Percentiles rank a stretch among this genome's conserved stretches.
Conservation (phyloP, 768 basidiomycete genomes). For the Goffeauzyma gilvescens region DNA sequence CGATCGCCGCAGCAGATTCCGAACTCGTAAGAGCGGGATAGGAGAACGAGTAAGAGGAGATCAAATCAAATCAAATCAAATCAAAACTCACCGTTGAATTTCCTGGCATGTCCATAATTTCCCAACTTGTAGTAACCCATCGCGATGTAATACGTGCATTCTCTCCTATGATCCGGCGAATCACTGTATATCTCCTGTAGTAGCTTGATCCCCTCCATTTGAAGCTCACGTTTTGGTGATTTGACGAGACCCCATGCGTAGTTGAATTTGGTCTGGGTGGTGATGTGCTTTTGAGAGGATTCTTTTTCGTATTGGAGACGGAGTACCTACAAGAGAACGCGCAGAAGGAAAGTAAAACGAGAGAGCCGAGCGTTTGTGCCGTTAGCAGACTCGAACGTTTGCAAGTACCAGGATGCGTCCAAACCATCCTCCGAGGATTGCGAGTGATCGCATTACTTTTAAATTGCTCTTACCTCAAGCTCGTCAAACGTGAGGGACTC, state of each 20-base stretch:
- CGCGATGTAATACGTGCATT: constrained; percentile 91
- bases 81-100: constrained; percentile 66
- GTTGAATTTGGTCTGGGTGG: constrained; percentile 92
- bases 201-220: constrained; percentile 76
- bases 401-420: too few species aligned
- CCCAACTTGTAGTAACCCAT: constrained; percentile 92
- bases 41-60: background rate
- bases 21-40: too few species aligned
- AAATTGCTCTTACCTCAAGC: constrained; percentile 47
- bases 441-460: too few species aligned
- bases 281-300: constrained; percentile 58
- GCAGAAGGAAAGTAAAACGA: too few species aligned
- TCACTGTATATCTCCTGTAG: constrained; percentile 78
- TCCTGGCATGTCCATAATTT: constrained; percentile 77
- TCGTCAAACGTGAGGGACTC: constrained; percentile 75
- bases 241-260: constrained; percentile 69
- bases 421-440: too few species aligned
- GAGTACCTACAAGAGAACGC: constrained; percentile 46
- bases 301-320: constrained; percentile 78
- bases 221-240: constrained; percentile 61
- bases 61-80: background rate
- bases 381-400: too few species aligned
- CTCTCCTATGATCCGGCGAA: constrained; percentile 68
- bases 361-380: too few species aligned
- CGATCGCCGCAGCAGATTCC: too few species aligned